These are phyloP conservation scores for Candida maltosa DNA, from an alignment of 805 yeast species.

Conservation along the genomic window DNA sequence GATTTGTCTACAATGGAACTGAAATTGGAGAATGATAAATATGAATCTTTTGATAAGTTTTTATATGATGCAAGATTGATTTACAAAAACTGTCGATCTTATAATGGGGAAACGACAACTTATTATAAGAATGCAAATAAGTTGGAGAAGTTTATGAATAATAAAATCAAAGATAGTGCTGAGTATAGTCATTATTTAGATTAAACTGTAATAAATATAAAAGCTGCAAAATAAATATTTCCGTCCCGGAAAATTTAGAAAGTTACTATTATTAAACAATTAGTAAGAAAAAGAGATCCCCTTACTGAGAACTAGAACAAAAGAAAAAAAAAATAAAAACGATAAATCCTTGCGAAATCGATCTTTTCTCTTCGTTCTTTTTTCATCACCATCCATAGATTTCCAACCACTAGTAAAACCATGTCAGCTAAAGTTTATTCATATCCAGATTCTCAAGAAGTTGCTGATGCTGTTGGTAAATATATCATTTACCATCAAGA, in stretches of 20 bases:
- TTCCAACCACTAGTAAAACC: no score
- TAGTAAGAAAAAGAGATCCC: no score
- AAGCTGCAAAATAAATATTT: no score
- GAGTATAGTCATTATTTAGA: constrained; percentile 85
- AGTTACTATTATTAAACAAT: no score
- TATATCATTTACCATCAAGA: constrained; percentile 62
- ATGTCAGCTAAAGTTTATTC: constrained; percentile 43
- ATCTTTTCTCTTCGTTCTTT: no score
- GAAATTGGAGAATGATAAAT: constrained; percentile 87
- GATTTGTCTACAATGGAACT: constrained; percentile 94
- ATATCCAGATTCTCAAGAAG: constrained; percentile 52
- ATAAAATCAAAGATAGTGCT: constrained; percentile 83
- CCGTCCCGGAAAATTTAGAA: no score
- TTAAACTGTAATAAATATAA: no score
- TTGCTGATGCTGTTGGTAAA: constrained; percentile 65
- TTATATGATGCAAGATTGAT: constrained; percentile 83
- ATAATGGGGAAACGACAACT: constrained; percentile 92
- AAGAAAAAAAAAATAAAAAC: no score
- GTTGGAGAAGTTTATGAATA: constrained; percentile 82
- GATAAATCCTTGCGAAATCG: no score
- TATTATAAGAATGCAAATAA: constrained; percentile 93
- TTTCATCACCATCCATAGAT: no score
- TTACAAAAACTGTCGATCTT: constrained; percentile 86
- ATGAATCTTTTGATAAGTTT: constrained; percentile 87
- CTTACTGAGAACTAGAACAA: no score